These are phyloP conservation scores for Coemansia sp. DNA, from an alignment of 192 early-diverging fungal genomes.

Conservation along the genomic window DNA sequence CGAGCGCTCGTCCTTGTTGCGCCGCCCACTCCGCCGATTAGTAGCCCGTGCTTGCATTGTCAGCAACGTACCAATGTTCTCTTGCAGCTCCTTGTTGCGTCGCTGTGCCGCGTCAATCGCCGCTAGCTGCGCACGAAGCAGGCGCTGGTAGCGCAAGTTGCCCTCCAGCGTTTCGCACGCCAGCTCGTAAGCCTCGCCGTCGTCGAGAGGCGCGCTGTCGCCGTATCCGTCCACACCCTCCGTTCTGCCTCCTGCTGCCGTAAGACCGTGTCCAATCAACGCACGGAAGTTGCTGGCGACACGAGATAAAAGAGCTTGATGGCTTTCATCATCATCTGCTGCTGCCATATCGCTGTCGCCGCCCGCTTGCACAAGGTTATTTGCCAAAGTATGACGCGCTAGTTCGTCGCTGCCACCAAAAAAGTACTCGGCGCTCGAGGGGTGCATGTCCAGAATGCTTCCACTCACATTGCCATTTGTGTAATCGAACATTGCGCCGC, in stretches of 20 bases:
- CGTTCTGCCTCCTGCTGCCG: constrained; percentile 4
- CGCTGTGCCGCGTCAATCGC: constrained; percentile 53
- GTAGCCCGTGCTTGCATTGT: constrained; percentile 48
- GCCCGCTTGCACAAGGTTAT: constrained; percentile 6
- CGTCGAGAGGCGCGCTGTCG: constrained; percentile 23
- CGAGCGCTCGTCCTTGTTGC: constrained; percentile 24
- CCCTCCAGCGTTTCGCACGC: constrained; percentile 52
- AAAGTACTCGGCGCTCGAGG: background rate
- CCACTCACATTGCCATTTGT: background rate
- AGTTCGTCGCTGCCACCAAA: background rate
- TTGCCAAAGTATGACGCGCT: constrained; percentile 10
- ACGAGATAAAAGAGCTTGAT: constrained; percentile 43
- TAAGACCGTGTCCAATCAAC: constrained; percentile 42
- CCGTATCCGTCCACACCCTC: constrained; percentile 14
- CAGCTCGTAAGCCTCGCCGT: constrained; percentile 40
- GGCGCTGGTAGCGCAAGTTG: constrained; percentile 56
- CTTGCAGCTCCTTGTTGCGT: constrained; percentile 54
- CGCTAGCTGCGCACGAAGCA: constrained; percentile 44
- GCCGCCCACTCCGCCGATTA: constrained; percentile 37
- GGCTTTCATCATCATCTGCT: background rate
- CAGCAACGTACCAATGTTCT: constrained; percentile 37
- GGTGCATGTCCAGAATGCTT: constrained; percentile 18
- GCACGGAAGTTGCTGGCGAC: constrained; percentile 50
- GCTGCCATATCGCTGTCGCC: background rate
- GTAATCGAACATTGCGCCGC: background rate